Percentiles rank a stretch among this genome's conserved stretches.
Conservation (phyloP, 768 basidiomycete genomes). For the Mrakia hoshinonis region DNA sequence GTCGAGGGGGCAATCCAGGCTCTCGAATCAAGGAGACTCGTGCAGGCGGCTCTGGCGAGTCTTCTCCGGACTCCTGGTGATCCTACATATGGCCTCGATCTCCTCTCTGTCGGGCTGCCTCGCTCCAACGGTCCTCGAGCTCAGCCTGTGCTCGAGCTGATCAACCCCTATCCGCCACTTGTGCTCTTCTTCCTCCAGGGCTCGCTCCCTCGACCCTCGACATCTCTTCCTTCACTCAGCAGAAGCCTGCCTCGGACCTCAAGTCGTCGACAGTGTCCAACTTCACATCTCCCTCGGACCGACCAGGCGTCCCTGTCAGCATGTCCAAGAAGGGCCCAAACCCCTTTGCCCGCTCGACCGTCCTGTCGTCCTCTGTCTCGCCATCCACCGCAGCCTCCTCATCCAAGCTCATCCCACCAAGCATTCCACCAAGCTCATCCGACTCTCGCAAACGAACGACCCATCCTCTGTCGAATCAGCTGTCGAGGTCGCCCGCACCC, state of each 20-base stretch:
- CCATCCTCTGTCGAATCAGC: constrained; percentile 12
- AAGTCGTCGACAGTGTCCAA: too few relatives aligned
- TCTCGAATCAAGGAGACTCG: too few relatives aligned
- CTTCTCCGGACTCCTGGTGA: too few relatives aligned
- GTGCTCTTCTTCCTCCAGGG: not conserved
- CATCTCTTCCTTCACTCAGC: not conserved
- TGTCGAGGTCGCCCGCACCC: not conserved
- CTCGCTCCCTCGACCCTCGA: not conserved
- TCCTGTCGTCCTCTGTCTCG: not conserved
- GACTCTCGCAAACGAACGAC: not conserved
- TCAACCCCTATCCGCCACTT: not conserved
- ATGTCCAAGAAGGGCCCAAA: not conserved
- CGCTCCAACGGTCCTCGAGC: not conserved
- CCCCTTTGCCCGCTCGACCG: not conserved
- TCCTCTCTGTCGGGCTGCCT: too few relatives aligned
- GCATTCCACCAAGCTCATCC: not conserved
- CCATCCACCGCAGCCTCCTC: not conserved
- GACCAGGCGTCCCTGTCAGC: not conserved
- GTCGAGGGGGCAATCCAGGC: too few relatives aligned
- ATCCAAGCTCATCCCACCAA: not conserved
- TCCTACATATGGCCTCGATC: too few relatives aligned
- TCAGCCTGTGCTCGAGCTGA: too few relatives aligned
- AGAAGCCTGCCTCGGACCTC: not conserved
- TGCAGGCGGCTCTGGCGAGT: too few relatives aligned
- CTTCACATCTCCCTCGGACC: constrained; percentile 5